Base-by-base conservation (phyloP, 441 rosid genomes). In the Rhodomyrtus psidioides region DNA sequence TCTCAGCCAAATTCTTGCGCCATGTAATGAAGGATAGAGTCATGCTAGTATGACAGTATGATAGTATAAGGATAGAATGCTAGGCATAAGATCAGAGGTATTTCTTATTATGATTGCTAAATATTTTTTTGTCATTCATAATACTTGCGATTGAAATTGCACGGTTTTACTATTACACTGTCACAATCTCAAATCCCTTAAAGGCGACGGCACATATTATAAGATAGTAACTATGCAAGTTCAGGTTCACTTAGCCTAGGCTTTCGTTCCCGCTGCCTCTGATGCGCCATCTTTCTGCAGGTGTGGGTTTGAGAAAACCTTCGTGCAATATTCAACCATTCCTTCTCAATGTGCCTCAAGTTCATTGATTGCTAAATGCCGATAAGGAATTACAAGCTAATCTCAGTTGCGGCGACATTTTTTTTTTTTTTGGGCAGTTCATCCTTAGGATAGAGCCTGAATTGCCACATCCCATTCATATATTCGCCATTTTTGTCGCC, bases 151-250 rank as follows among this genome's bases (percentile, higher is more conserved):
- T 46, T 46, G 51, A 46, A 0, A 10, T 44, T 44, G 51, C 10
- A 2, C 3, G 0, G 13, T 10, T 10, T 3, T 4, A n/a, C 3
- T 3, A 9, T 9, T 0, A 0, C 3, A 46, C 10, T 44, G 2
- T 9, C 13, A 46, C 12, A 2, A 2, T 9, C 9, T 12, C 51
- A 10, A 9, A 9, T 46, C 1, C 3, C 4, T 46, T 46, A 3
- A 46, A 30, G 44, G 23, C 9, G 12, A 30, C 28, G 44, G 13
- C 6, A 62, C 51, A 4, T 30, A 16, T 62, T 16, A 0, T 60
- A 28, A 15, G 39, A 16, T 8, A 9, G 44, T 16, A 62, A 23
- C 44, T 17, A 60, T 28, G 17, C 10, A 16, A 60, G 12, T 30
- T 60, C 12, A 21, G 16, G 44, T 62, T 62, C 44, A 16, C 44